Percentiles rank a stretch among this genome's conserved stretches.
phyloP scores from a whole-genome alignment of 176 grass and related monocot species.

The Oryza punctata region DNA sequence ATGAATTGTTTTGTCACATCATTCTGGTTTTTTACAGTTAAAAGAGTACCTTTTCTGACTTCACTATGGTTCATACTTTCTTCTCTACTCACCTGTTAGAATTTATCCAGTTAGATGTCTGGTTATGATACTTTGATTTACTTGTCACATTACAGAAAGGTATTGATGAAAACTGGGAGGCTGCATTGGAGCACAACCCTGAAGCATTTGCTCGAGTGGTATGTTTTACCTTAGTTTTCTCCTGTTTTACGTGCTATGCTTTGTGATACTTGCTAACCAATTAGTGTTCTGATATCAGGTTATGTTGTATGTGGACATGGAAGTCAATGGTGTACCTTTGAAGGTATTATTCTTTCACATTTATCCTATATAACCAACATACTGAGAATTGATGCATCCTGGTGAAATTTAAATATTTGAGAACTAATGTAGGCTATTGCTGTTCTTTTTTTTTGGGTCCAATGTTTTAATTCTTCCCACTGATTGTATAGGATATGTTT shows the following conservation, averaged over 20 bases:
- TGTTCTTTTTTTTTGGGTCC: background rate
- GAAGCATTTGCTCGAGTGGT: constrained; percentile 99
- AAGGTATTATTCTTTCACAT: constrained; percentile 63
- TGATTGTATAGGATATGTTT: constrained; percentile 27
- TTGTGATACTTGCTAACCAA: constrained; percentile 25
- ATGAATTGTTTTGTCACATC: background rate
- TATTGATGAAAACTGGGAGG: constrained; percentile 99
- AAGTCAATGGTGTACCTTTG: constrained; percentile 96
- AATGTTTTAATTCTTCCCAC: constrained; percentile 17
- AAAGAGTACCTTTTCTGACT: constrained; percentile 23
- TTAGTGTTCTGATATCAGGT: constrained; percentile 51
- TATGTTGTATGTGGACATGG: constrained; percentile 99
- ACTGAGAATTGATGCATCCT: background rate
- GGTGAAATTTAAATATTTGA: constrained; percentile 19
- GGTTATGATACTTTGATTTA: constrained; percentile 16
- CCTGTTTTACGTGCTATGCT: constrained; percentile 20
- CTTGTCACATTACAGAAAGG: constrained; percentile 77
- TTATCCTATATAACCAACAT: constrained; percentile 13
- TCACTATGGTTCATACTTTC: constrained; percentile 19
- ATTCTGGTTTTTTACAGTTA: constrained; percentile 19
- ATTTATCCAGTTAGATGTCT: constrained; percentile 31
- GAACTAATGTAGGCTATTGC: background rate
- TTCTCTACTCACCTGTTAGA: constrained; percentile 11
- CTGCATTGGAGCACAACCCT: constrained; percentile 95
- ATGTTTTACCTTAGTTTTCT: constrained; percentile 35